Percentiles rank a stretch among this genome's conserved stretches.
phyloP scores from a whole-genome alignment of 768 basidiomycete species.

The Rhodotorula babjevae region DNA sequence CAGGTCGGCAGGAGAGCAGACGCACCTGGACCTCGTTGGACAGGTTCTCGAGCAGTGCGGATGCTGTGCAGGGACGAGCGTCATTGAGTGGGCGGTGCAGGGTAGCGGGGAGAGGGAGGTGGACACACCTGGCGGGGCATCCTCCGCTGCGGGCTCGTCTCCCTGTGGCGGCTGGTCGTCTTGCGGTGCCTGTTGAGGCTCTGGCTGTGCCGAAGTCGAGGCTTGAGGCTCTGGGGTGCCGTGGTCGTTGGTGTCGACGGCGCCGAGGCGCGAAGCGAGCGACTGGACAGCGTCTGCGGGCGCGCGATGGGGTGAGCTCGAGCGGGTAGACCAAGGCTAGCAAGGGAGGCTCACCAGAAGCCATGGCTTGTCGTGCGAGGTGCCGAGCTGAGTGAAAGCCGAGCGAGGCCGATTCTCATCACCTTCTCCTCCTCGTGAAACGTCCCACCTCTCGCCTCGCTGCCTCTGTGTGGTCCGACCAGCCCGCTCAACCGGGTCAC shows the following conservation, averaged over 20 bases:
- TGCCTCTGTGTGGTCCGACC: no score
- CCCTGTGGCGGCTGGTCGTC: background rate
- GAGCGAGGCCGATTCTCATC: no score
- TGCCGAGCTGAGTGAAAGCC: background rate
- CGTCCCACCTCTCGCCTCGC: no score
- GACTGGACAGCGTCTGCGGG: conserved; percentile 31
- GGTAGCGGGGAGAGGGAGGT: background rate
- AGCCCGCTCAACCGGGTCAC: conserved; percentile 5
- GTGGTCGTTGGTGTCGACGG: background rate
- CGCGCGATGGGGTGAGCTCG: background rate
- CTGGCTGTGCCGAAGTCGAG: background rate
- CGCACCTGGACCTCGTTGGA: conserved; percentile 37
- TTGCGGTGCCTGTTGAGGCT: background rate
- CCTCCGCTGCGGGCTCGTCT: no score
- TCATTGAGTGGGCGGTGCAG: background rate
- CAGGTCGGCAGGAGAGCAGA: no score
- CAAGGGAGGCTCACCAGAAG: background rate
- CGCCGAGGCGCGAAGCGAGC: conserved; percentile 20
- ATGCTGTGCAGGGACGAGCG: conserved; percentile 9
- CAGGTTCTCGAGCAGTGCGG: conserved; percentile 31
- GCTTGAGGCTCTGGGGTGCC: background rate
- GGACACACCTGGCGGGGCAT: conserved; percentile 12
- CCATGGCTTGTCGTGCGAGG: background rate
- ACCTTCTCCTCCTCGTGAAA: no score
- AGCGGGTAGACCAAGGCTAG: accelerated